phyloP scores from a whole-genome alignment of 306 rosid genomes.

The Rosa lucieae region DNA sequence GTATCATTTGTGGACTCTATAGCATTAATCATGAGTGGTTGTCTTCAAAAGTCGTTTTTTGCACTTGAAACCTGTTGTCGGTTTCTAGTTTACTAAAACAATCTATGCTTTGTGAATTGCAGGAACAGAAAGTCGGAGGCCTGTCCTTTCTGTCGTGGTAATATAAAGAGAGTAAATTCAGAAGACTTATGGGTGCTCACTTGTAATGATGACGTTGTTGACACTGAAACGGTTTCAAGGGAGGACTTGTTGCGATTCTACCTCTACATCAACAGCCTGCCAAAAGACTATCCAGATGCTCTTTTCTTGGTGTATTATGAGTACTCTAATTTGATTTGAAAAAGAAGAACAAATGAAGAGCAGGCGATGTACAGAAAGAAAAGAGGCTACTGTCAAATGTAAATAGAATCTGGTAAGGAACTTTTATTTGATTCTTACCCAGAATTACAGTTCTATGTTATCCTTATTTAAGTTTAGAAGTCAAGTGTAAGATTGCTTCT shows the following conservation, averaged over 20 bases:
- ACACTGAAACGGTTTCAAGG: slow-evolving; percentile 72
- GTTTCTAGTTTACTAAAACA: background rate
- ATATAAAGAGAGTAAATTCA: slow-evolving; percentile 87
- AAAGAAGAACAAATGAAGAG: slow-evolving; percentile 14
- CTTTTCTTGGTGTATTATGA: slow-evolving; percentile 88
- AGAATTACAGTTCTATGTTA: slow-evolving; percentile 21
- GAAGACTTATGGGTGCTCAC: slow-evolving; percentile 98
- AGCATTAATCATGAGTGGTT: slow-evolving; percentile 6
- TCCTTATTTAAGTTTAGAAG: slow-evolving; percentile 23
- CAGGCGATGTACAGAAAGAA: slow-evolving; percentile 58
- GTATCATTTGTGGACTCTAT: background rate
- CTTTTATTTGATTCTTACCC: slow-evolving; percentile 34
- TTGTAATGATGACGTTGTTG: slow-evolving; percentile 82
- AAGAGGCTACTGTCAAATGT: slow-evolving; percentile 56
- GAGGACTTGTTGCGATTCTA: slow-evolving; percentile 82
- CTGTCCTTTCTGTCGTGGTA: slow-evolving; percentile 95
- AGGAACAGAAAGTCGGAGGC: slow-evolving; percentile 87
- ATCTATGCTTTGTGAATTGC: slow-evolving; percentile 21
- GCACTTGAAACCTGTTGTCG: slow-evolving; percentile 3
- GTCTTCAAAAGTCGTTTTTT: background rate
- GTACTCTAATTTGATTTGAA: slow-evolving; percentile 57
- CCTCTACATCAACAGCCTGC: slow-evolving; percentile 82
- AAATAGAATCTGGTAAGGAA: slow-evolving; percentile 66
- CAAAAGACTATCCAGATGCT: slow-evolving; percentile 88
- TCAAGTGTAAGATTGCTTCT: slow-evolving; percentile 13